Evolutionary conservation across 306 rosid genomes (phyloP).

Genomic region (Dalbergia oliveri): DNA sequence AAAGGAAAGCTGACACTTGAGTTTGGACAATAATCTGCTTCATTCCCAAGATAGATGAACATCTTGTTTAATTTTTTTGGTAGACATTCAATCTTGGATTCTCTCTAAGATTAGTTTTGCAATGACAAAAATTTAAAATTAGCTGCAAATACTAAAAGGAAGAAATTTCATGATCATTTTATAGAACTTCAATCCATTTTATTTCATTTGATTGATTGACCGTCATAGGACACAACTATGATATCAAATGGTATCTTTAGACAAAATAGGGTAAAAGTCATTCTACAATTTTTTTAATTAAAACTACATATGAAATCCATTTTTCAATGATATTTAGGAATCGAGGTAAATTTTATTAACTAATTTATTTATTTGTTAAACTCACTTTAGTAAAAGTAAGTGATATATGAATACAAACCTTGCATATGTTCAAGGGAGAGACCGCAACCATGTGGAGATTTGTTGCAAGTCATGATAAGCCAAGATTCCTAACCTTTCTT

Average conservation of each 20-base stretch:
- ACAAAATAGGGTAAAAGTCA: not conserved
- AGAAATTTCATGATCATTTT: no score
- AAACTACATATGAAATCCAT: not conserved
- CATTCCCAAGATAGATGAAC: no score
- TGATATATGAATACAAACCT: conserved; percentile 51
- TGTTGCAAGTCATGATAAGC: conserved; percentile 58
- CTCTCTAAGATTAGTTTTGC: no score
- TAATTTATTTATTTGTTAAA: no score
- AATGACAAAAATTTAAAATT: not conserved
- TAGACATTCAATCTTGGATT: no score
- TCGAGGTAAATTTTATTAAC: not conserved
- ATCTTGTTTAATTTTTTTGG: no score
- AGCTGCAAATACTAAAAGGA: no score
- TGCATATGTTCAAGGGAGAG: conserved; percentile 83
- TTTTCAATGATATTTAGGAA: no score
- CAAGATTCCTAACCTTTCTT: no score
- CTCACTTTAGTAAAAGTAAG: not conserved
- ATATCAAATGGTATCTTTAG: conserved; percentile 12
- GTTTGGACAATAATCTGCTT: no score
- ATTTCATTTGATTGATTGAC: not conserved
- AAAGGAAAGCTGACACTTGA: no score
- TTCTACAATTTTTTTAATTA: not conserved
- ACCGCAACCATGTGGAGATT: conserved; percentile 59
- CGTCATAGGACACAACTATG: not conserved
- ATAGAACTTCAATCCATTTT: no score